Conservation (phyloP, 495 filamentous ascomycete genomes). For the Penicillium ochrochloron region DNA sequence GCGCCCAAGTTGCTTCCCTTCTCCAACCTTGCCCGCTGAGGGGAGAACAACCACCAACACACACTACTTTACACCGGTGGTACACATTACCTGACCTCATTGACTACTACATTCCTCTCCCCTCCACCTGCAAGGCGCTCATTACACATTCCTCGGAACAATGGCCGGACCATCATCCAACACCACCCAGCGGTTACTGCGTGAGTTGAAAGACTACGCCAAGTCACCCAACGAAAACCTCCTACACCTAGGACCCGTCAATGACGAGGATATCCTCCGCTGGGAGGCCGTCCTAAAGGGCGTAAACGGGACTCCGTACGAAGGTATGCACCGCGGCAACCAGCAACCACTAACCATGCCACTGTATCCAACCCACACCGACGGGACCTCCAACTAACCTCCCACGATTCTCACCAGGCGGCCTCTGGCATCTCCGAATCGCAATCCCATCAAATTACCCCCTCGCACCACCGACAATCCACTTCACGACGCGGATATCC, state of each 20-base stretch:
- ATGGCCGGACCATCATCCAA: conserved; percentile 40
- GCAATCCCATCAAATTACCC: conserved; percentile 80
- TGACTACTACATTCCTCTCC: conserved; percentile 10
- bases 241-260: conserved; percentile 66
- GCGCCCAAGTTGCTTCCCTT: neutral
- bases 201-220: conserved; percentile 65
- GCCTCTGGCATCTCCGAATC: conserved; percentile 83
- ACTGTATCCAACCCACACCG: neutral
- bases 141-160: conserved; percentile 19
- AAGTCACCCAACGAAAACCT: conserved; percentile 59
- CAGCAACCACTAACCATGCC: neutral
- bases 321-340: conserved; percentile 54
- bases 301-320: conserved; percentile 67
- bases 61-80: neutral
- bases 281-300: conserved; percentile 86
- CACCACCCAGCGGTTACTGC: conserved; percentile 64
- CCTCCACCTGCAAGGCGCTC: neutral
- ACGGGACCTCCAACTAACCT: conserved; percentile 3
- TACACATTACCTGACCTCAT: neutral
- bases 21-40: conserved; percentile 6
- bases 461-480: conserved; percentile 71
- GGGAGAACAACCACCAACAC: neutral
- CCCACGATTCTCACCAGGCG: conserved; percentile 54
- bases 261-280: conserved; percentile 69
- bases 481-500: conserved; percentile 78